Conservation (phyloP, 768 basidiomycete genomes). For the Rhodotorula babjevae region DNA sequence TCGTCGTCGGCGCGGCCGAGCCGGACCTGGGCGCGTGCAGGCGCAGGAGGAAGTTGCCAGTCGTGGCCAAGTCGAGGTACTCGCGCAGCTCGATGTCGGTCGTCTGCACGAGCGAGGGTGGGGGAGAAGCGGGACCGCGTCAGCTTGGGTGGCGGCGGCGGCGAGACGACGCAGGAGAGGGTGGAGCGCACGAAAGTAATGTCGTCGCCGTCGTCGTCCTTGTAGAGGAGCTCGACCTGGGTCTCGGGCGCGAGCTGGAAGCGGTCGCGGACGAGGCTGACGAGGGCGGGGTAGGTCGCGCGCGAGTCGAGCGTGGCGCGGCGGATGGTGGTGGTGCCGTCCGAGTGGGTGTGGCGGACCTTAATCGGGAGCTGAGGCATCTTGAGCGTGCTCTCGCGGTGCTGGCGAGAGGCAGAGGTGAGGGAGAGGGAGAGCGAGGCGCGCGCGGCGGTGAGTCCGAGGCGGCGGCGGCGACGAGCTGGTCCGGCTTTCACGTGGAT, state of each 20-base stretch:
- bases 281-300: background rate
- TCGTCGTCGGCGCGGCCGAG: background rate
- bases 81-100: slow-evolving; percentile 8
- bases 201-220: background rate
- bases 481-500: background rate
- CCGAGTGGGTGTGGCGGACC: background rate
- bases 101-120: background rate
- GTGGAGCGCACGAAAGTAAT: background rate
- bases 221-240: background rate
- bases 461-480: no score
- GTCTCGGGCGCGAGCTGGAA: background rate
- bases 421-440: background rate
- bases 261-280: background rate
- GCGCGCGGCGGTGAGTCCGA: no score
- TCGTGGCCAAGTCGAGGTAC: background rate
- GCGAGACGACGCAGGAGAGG: no score
- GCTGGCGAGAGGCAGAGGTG: background rate
- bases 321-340: slow-evolving; percentile 1
- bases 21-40: background rate
- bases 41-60: no score
- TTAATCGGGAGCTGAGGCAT: background rate
- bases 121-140: background rate
- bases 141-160: background rate
- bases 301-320: background rate
- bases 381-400: background rate